Evolutionary conservation across 2,329 filamentous ascomycete species (phyloP), one percentile per base, ranked within the genome.

Genomic region (Diaporthe citrichinensis): DNA sequence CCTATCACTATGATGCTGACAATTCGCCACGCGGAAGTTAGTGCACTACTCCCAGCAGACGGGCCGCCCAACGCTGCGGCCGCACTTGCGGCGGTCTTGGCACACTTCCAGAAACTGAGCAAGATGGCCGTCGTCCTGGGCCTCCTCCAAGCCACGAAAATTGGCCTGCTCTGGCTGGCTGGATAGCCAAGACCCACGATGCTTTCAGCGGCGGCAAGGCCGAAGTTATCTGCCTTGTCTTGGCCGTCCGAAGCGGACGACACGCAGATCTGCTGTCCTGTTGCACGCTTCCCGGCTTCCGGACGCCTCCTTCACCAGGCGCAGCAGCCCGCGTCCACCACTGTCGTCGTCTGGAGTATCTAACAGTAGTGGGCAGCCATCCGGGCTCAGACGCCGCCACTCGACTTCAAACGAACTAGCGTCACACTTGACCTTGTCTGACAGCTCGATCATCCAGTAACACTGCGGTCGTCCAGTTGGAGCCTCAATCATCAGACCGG

Each of bases 391-490:
- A 58, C 46, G 59, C 53, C 36, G 20, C 72, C 34, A 34, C 28
- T 36, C 34, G 72, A 46, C 46, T 28, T 74, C 72, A 71, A 74
- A 71, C 62, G 55, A 53, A 71, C 72, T 57, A 74, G 72, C 72
- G 53, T 71, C 72, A 71, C 72, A 71, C 39, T 59, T 71, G n/a
- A 28, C 57, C 62, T 34, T 58, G 65, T 61, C 20, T 71, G 62
- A 61, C 36, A 57, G 41, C 53, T 44, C 25, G 31, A 51, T 49
- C 58, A 58, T 74, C 72, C 72, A 74, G 72, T 74, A 28, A 61
- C 39, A 53, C 41, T 28, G 39, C 72, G 6, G 20, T 71, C 53
- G 31, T 74, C 62, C 55, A 39, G 31, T 71, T n/a, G 20, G 31
- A 58, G 65, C 72, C n/a, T 59, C 41, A 23, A 49, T n/a, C 55